A percentile compares a stretch with the other conserved stretches of the same genome.
These are phyloP conservation scores for Capronia americana DNA, from an alignment of 2,329 filamentous ascomycete genomes.

Conservation along the genomic window DNA sequence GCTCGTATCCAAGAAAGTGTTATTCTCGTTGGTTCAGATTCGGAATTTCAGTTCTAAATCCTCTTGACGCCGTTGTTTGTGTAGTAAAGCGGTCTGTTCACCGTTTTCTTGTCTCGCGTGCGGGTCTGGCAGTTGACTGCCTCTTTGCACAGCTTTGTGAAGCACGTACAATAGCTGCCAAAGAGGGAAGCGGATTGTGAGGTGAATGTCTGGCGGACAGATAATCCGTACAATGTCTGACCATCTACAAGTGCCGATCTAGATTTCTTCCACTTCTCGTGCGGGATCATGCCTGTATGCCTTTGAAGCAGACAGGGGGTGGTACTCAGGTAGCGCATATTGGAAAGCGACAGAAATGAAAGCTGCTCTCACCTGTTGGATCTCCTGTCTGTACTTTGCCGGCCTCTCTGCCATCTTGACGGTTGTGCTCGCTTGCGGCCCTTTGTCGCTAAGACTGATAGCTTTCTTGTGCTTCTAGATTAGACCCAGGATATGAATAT, in stretches of 20 bases:
- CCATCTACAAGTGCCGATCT: not conserved
- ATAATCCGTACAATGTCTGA: not conserved
- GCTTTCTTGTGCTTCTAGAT: not conserved
- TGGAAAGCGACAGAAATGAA: conserved; percentile 4
- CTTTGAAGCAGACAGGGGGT: not conserved
- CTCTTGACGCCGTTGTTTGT: not conserved
- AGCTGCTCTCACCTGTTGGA: conserved; percentile 79
- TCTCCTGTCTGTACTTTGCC: conserved; percentile 95
- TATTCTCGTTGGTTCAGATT: not conserved
- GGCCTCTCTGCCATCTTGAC: conserved; percentile 70
- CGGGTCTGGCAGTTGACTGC: not conserved
- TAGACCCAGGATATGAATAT: not conserved
- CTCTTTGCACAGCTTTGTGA: not conserved
- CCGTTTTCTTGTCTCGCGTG: not conserved
- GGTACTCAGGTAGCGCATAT: not conserved
- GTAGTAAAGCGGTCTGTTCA: not conserved
- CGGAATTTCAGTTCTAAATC: not conserved
- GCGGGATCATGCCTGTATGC: not conserved
- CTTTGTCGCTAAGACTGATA: not conserved
- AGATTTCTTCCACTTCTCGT: not conserved
- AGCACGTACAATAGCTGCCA: not conserved
- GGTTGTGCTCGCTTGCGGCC: not conserved
- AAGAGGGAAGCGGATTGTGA: not conserved
- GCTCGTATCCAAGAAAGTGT: not conserved
- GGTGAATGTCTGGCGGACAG: not conserved